Evolutionary conservation across 225 moss, liverwort and hornwort species (phyloP), one percentile per base, ranked within the genome.

Genomic region (Pleurozium schreberi): DNA sequence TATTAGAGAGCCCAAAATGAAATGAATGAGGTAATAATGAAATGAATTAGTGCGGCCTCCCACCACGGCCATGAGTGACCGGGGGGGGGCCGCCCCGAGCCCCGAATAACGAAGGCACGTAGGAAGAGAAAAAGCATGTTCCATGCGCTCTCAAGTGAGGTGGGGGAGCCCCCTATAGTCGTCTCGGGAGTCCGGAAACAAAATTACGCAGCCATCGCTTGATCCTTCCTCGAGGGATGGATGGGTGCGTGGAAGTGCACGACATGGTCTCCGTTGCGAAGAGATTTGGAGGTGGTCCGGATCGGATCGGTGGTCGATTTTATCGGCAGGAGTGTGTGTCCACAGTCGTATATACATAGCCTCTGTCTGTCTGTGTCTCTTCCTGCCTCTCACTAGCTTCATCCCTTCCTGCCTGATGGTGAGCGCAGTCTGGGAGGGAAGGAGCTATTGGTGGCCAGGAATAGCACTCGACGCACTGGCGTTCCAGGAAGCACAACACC

Each of bases 301-400:
- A n/a, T n/a, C 27, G 61, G 83, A 67, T 83, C 61, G 52, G 50
- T 26, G 68, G 36, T 55, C 53, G 6, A n/a, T n/a, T n/a, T n/a
- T n/a, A 57, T 57, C 57, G 53, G 50, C 25, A 49, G 49, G 63
- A 36, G 49, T 36, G 58, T 25, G 34, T 38, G 12, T 45, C 22
- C 18, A 14, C 16, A 12, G 33, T 4, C n/a, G 19, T 47, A 27
- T 6, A 11, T 28, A 12, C 12, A 12, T 1, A 14, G n/a, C 40
- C 52, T 68, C 52, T 30, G 53, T n/a, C 36, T n/a, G 60, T 80
- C 68, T 40, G 80, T 45, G 83, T 70, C 93, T 92, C 90, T 89
- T 92, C 89, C 90, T 91, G 90, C 91, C 93, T 90, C 88, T 90
- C 91, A 92, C 92, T 90, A 92, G 92, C 92, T 92, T 75, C 90